These are phyloP conservation scores for Hysterium pulicare DNA, from an alignment of 2,329 filamentous ascomycete species.

Conservation along the genomic window DNA sequence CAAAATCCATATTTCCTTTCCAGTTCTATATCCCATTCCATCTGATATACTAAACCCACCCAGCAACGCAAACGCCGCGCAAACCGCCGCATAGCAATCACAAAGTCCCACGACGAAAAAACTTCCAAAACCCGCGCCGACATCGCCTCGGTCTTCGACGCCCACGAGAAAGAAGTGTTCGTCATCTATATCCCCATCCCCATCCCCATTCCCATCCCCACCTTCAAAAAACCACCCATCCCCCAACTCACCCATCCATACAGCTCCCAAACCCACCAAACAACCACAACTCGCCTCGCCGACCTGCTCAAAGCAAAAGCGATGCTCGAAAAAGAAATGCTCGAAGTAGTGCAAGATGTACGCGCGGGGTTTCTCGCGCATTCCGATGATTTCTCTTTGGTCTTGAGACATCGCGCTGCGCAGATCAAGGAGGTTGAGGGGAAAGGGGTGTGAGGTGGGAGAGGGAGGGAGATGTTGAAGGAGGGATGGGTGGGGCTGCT, in stretches of 20 bases:
- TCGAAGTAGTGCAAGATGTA: slow-evolving; percentile 13
- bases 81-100: slow-evolving; percentile 16
- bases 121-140: slow-evolving; percentile 10
- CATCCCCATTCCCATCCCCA: background rate
- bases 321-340: slow-evolving; percentile 24
- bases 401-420: slow-evolving; percentile 3
- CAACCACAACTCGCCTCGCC: slow-evolving; percentile 21
- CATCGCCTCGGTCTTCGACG: slow-evolving; percentile 22
- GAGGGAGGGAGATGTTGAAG: background rate
- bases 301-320: slow-evolving; percentile 21
- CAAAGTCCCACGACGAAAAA: slow-evolving; percentile 16
- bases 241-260: background rate
- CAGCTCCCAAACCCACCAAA: slow-evolving; percentile 19
- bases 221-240: background rate
- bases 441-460: background rate
- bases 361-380: slow-evolving; percentile 17
- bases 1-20: background rate
- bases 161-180: slow-evolving; percentile 27
- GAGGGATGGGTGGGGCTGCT: background rate
- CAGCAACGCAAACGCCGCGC: slow-evolving; percentile 28
- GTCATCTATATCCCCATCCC: slow-evolving; percentile 1
- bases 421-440: background rate
- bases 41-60: slow-evolving; percentile 1
- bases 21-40: background rate
- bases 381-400: slow-evolving; percentile 20